Evolutionary conservation across 1,139 yeast genomes (phyloP).

Genomic region (Suhomyces kunorum): DNA sequence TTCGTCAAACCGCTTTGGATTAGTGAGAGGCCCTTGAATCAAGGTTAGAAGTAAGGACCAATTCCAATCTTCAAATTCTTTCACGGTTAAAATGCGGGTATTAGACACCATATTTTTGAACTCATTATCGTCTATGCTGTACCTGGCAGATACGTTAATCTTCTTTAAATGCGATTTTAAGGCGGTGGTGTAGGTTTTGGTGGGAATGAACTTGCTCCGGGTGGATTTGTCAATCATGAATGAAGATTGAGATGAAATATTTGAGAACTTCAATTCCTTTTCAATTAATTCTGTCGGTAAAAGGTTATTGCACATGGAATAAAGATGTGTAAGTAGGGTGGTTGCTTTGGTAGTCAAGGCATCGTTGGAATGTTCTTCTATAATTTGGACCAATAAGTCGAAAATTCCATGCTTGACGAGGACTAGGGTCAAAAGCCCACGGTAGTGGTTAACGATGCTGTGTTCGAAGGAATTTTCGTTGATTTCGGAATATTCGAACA

Average conservation of each 20-base stretch:
- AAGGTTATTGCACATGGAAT: constrained; percentile 53
- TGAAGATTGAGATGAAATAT: constrained; percentile 16
- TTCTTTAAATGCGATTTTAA: constrained; percentile 10
- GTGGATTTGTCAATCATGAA: constrained; percentile 51
- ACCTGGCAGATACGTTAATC: constrained; percentile 21
- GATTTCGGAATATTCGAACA: constrained; percentile 3
- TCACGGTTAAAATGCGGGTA: constrained; percentile 73
- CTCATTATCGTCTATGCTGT: constrained; percentile 66
- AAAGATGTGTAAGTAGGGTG: constrained; percentile 61
- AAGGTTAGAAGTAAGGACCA: constrained; percentile 72
- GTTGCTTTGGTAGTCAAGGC: constrained; percentile 60
- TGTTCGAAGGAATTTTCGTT: constrained; percentile 15
- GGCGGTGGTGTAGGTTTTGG: constrained; percentile 22
- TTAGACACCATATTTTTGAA: constrained; percentile 67
- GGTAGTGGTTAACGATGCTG: constrained; percentile 54
- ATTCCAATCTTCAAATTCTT: constrained; percentile 84
- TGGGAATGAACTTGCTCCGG: constrained; percentile 26
- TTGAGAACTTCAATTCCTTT: constrained; percentile 14
- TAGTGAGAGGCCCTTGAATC: constrained; percentile 76
- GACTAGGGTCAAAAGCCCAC: constrained; percentile 57
- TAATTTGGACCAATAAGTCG: constrained; percentile 47
- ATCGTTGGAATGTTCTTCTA: constrained; percentile 49
- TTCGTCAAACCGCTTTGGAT: constrained; percentile 76
- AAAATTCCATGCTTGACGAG: constrained; percentile 60
- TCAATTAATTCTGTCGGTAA: constrained; percentile 45